Percentiles rank a stretch among this genome's conserved stretches.
Evolutionary conservation across 768 basidiomycete species (phyloP).

Genomic region (Podaxis carcinomalis): DNA sequence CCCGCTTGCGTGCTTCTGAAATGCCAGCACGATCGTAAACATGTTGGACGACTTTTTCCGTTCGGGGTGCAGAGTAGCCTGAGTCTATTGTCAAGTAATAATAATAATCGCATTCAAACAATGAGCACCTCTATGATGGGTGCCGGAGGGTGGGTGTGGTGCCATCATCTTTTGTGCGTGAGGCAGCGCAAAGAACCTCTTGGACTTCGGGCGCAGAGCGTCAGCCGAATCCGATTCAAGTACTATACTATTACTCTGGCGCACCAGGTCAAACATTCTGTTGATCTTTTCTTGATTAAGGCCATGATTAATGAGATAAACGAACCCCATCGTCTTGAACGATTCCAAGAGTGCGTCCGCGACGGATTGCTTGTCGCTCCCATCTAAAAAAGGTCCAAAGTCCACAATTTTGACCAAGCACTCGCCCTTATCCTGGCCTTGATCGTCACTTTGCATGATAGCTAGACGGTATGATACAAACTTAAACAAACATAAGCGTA

Average conservation of each 20-base stretch:
- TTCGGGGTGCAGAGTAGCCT: slow-evolving; percentile 36
- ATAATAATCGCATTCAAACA: slow-evolving; percentile 18
- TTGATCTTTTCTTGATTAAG: slow-evolving; percentile 31
- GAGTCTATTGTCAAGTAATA: slow-evolving; percentile 3
- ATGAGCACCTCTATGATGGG: slow-evolving; percentile 37
- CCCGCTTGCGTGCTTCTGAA: slow-evolving; percentile 23
- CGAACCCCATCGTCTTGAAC: slow-evolving; percentile 44
- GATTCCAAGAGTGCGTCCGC: slow-evolving; percentile 38
- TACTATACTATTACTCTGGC: neutral
- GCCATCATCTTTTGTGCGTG: slow-evolving; percentile 36
- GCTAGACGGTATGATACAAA: neutral
- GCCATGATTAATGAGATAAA: slow-evolving; percentile 42
- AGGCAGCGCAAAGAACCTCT: slow-evolving; percentile 33
- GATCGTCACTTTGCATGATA: too few relatives aligned
- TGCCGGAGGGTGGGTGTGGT: slow-evolving; percentile 40
- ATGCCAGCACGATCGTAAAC: slow-evolving; percentile 28
- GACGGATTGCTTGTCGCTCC: slow-evolving; percentile 31
- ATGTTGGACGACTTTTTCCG: slow-evolving; percentile 35
- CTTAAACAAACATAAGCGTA: neutral
- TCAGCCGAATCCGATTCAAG: neutral
- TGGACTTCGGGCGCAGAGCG: slow-evolving; percentile 24
- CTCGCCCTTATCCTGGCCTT: neutral
- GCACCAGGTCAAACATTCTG: slow-evolving; percentile 39
- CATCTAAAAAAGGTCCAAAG: slow-evolving; percentile 38
- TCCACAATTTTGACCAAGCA: slow-evolving; percentile 31